Conservation (phyloP, 2,329 filamentous ascomycete species). For the Penicillium sp. region DNA sequence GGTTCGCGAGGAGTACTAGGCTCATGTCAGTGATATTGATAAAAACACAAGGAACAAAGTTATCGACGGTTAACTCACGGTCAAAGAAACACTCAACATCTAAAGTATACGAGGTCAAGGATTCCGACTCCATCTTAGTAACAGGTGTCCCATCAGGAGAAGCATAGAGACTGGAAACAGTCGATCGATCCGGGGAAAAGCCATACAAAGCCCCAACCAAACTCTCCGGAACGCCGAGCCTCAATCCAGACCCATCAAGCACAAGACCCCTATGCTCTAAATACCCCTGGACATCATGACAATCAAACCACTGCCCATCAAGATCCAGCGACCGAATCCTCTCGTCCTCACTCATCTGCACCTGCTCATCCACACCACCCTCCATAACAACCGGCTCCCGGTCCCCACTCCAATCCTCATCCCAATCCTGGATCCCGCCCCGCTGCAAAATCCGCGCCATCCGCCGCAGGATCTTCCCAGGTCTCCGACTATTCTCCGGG, state of each 20-base stretch:
- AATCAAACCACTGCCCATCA: slow-evolving; percentile 73
- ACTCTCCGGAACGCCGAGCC: slow-evolving; percentile 23
- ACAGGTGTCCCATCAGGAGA: slow-evolving; percentile 1
- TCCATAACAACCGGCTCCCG: slow-evolving; percentile 7
- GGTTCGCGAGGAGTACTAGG: slow-evolving; percentile 24
- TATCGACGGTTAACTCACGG: slow-evolving; percentile 14
- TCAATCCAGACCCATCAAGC: slow-evolving; percentile 29
- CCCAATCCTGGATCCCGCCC: slow-evolving; percentile 22
- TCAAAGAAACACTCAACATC: slow-evolving; percentile 29
- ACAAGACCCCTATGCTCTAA: slow-evolving; percentile 43
- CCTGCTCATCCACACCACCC: not conserved
- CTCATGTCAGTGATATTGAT: not conserved
- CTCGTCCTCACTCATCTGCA: slow-evolving; percentile 22
- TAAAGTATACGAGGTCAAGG: slow-evolving; percentile 14
- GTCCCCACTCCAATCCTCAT: slow-evolving; percentile 25
- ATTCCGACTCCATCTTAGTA: not conserved
- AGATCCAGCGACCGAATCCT: slow-evolving; percentile 55
- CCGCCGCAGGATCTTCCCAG: slow-evolving; percentile 23
- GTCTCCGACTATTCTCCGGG: slow-evolving; percentile 30
- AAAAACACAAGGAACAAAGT: not conserved
- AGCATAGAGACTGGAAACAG: slow-evolving; percentile 11
- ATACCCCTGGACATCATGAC: slow-evolving; percentile 73
- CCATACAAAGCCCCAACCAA: slow-evolving; percentile 14
- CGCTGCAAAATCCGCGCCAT: slow-evolving; percentile 17
- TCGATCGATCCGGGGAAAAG: slow-evolving; percentile 7